phyloP scores from a whole-genome alignment of 768 basidiomycete genomes.

The Suillus discolor region DNA sequence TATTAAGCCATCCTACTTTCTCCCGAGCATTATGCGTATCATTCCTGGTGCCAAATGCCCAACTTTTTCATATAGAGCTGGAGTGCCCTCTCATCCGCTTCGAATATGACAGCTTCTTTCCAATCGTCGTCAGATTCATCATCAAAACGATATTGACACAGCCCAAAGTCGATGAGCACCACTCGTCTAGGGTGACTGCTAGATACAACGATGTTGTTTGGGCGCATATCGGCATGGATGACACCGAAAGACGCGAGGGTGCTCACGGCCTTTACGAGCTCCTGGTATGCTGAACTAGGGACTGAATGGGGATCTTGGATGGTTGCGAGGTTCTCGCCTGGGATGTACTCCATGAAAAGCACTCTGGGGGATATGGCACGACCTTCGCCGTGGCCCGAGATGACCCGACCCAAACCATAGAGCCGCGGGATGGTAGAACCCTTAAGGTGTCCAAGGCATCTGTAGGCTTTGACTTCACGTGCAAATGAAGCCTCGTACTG shows the following conservation, averaged over 20 bases:
- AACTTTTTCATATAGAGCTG: not conserved
- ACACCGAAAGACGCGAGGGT: not conserved
- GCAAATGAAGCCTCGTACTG: not conserved
- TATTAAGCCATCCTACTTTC: not conserved
- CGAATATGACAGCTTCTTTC: not conserved
- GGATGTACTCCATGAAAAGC: slow-evolving; percentile 6
- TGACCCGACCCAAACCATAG: slow-evolving; percentile 2
- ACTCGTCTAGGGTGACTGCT: not conserved
- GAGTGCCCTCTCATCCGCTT: not conserved
- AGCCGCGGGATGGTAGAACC: not conserved
- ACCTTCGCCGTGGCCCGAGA: not conserved
- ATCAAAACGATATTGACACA: not conserved
- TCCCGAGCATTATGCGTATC: not conserved
- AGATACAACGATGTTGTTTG: not conserved
- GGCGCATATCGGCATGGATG: not conserved
- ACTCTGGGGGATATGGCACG: slow-evolving; percentile 4
- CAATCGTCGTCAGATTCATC: not conserved
- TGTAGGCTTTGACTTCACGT: not conserved
- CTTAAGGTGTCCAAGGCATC: not conserved
- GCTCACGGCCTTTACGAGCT: not conserved
- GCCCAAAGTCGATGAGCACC: not conserved
- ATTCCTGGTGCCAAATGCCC: not conserved
- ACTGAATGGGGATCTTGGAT: not conserved
- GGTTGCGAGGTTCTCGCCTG: not conserved
- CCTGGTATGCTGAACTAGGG: not conserved